A percentile compares a stretch with the other conserved stretches of the same genome.
phyloP scores from a whole-genome alignment of 768 basidiomycete genomes.

The Leccinum longicurvipes region DNA sequence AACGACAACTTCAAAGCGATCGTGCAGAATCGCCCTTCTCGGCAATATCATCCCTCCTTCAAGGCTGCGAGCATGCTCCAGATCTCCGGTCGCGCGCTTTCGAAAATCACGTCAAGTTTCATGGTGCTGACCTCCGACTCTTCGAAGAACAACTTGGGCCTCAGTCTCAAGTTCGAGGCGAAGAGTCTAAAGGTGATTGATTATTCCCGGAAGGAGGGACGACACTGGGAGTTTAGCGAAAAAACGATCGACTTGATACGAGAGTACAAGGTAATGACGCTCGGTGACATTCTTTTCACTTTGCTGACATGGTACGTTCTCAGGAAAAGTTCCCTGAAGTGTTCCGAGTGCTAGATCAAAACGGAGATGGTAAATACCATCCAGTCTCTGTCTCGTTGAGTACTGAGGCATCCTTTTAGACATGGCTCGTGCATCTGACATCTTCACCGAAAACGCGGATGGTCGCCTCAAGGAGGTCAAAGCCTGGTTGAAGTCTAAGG shows the following conservation, averaged over 20 bases:
- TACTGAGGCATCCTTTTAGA: conserved; percentile 43
- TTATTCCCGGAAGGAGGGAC: conserved; percentile 81
- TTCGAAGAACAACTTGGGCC: conserved; percentile 83
- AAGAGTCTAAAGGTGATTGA: conserved; percentile 92
- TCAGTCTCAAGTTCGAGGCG: conserved; percentile 94
- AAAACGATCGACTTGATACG: conserved; percentile 76
- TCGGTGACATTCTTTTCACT: too few species aligned
- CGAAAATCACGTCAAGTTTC: conserved; percentile 91
- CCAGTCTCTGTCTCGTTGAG: not conserved
- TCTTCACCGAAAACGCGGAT: conserved; percentile 62
- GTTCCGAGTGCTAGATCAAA: conserved; percentile 65
- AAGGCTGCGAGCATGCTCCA: conserved; percentile 69
- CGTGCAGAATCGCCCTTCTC: conserved; percentile 47
- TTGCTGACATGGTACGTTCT: not conserved
- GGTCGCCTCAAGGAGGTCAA: conserved; percentile 72
- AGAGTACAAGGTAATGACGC: conserved; percentile 68
- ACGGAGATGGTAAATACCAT: conserved; percentile 57
- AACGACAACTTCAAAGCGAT: conserved; percentile 73
- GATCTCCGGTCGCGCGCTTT: conserved; percentile 75
- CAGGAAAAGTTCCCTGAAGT: conserved; percentile 83
- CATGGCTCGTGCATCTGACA: conserved; percentile 62
- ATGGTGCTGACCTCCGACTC: conserved; percentile 78
- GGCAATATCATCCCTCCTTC: conserved; percentile 75
- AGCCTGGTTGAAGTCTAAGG: conserved; percentile 81
- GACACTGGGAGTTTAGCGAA: conserved; percentile 92